Percentiles rank a stretch among this genome's conserved stretches.
phyloP scores from a whole-genome alignment of 768 basidiomycete genomes.

The Termitomyces sp. region DNA sequence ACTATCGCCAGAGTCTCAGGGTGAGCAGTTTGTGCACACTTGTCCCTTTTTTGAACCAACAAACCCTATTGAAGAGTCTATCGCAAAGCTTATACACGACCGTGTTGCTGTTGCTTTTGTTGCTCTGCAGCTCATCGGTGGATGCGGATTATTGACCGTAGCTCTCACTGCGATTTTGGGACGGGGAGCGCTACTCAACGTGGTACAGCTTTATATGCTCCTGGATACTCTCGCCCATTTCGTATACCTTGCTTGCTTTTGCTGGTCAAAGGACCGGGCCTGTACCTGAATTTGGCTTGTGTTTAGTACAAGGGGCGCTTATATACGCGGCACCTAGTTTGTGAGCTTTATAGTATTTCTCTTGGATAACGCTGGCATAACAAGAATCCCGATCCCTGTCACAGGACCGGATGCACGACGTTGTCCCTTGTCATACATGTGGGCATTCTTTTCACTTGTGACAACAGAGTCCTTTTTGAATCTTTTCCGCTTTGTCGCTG shows the following conservation, averaged over 20 bases:
- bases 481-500: neutral
- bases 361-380: no score
- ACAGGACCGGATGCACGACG: conserved; percentile 23
- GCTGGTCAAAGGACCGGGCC: conserved; percentile 23
- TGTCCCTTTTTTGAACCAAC: neutral
- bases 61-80: neutral
- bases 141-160: conserved; percentile 17
- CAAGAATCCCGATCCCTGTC: neutral
- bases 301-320: conserved; percentile 21
- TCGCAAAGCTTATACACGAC: conserved; percentile 1
- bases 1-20: neutral
- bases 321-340: conserved; percentile 27
- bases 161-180: conserved; percentile 21
- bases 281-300: conserved; percentile 16
- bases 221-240: conserved; percentile 24
- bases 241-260: conserved; percentile 25
- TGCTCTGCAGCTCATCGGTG: conserved; percentile 21
- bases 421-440: conserved; percentile 23
- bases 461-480: neutral
- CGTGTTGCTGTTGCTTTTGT: conserved; percentile 21
- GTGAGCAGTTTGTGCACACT: neutral
- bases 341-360: conserved; percentile 13
- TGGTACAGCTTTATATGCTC: conserved; percentile 26
- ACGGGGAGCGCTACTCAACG: conserved; percentile 21
- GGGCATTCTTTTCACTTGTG: neutral